Evolutionary conservation across 148 eudicot genomes (phyloP).

Genomic region (Persicaria tinctoria): DNA sequence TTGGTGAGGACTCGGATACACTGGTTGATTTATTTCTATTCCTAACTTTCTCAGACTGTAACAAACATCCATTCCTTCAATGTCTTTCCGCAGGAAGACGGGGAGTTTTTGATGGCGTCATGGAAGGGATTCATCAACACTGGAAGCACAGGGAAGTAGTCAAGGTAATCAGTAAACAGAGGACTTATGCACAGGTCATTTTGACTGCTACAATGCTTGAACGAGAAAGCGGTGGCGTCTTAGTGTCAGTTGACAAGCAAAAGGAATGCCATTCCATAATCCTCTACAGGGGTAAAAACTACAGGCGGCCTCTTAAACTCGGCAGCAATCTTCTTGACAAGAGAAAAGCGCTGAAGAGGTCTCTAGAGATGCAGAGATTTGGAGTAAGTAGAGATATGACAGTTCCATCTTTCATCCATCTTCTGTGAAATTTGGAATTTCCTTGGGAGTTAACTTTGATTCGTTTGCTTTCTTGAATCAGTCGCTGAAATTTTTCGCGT

Average conservation of each 20-base stretch:
- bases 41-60: not conserved
- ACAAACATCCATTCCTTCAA: not conserved
- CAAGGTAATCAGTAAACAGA: conserved; percentile 88
- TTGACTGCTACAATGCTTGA: conserved; percentile 64
- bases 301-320: conserved; percentile 51
- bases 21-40: not conserved
- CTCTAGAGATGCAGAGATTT: conserved; percentile 74
- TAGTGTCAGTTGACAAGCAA: conserved; percentile 66
- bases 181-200: conserved; percentile 40
- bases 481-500: conserved; percentile 78
- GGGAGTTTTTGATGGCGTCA: conserved; percentile 84
- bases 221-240: conserved; percentile 67
- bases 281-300: conserved; percentile 86
- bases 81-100: conserved; percentile 56
- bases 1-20: conserved; percentile 39
- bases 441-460: not conserved
- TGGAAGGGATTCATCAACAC: conserved; percentile 91
- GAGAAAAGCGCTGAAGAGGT: conserved; percentile 71
- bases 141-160: conserved; percentile 93
- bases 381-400: conserved; percentile 54
- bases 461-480: conserved; percentile 22
- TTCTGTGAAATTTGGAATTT: conserved; percentile 1
- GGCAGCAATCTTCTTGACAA: conserved; percentile 59
- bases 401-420: not conserved
- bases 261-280: conserved; percentile 89